These are phyloP conservation scores for Parastagonospora avenae DNA, from an alignment of 2,329 filamentous ascomycete genomes.

Conservation along the genomic window DNA sequence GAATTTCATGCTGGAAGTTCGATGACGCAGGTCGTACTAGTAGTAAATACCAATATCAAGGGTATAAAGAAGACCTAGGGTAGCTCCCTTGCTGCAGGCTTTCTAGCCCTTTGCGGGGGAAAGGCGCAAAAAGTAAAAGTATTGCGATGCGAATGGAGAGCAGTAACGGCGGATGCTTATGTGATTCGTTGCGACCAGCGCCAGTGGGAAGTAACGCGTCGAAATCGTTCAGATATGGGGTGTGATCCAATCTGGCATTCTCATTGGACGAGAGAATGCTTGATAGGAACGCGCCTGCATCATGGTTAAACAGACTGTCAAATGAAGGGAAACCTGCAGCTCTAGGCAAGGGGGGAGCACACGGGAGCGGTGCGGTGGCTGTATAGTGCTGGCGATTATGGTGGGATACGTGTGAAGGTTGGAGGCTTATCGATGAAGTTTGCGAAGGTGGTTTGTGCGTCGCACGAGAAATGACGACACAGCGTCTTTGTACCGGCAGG, in stretches of 20 bases:
- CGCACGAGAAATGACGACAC: slow-evolving; percentile 23
- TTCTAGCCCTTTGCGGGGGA: slow-evolving; percentile 11
- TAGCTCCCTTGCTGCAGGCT: background rate
- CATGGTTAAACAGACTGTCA: slow-evolving; percentile 41
- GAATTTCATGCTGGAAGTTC: slow-evolving; percentile 50
- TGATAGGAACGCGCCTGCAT: slow-evolving; percentile 36
- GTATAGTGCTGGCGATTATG: slow-evolving; percentile 21
- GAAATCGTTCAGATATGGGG: slow-evolving; percentile 27
- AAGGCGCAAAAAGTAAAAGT: slow-evolving; percentile 16
- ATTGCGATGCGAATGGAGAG: slow-evolving; percentile 14
- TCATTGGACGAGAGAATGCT: slow-evolving; percentile 37
- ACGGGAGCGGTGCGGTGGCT: slow-evolving; percentile 32
- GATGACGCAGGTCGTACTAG: background rate
- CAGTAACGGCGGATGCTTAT: background rate
- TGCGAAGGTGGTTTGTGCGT: slow-evolving; percentile 22
- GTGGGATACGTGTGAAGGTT: slow-evolving; percentile 1
- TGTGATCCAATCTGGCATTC: slow-evolving; percentile 32
- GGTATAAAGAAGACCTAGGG: background rate
- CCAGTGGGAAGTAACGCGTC: slow-evolving; percentile 29
- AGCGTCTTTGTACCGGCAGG: slow-evolving; percentile 5
- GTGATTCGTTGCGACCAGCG: slow-evolving; percentile 20
- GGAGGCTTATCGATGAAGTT: slow-evolving; percentile 10
- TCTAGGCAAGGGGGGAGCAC: slow-evolving; percentile 35
- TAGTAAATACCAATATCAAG: background rate
- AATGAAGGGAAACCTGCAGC: slow-evolving; percentile 29